Evolutionary conservation across 129 eudicot genomes (phyloP).

Genomic region (Artemisia annua): DNA sequence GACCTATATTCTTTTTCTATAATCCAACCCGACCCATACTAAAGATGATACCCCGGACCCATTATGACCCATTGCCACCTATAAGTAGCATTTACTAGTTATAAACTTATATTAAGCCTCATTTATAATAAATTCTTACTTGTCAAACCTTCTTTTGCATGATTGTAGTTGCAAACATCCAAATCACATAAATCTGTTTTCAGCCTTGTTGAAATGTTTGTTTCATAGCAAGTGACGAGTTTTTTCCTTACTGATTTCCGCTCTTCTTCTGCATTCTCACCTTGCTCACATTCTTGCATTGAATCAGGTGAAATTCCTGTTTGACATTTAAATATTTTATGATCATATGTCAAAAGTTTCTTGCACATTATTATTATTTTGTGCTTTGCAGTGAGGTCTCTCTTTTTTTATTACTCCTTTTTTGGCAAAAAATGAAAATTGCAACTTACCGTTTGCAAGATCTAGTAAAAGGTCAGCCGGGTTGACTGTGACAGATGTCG

Average conservation of each 20-base stretch:
- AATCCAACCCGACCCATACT: not conserved
- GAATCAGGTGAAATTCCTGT: constrained; percentile 85
- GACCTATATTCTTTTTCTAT: not conserved
- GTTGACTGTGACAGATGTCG: constrained; percentile 64
- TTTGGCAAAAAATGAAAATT: not conserved
- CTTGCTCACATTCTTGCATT: constrained; percentile 56
- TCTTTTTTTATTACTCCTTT: not conserved
- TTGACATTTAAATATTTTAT: constrained; percentile 8
- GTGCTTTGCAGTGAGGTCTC: constrained; percentile 26
- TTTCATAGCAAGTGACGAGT: constrained; percentile 76
- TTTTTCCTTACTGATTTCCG: constrained; percentile 51
- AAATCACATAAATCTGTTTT: constrained; percentile 57
- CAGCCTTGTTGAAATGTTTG: constrained; percentile 54
- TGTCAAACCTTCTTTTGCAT: constrained; percentile 50
- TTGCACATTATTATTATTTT: constrained; percentile 4
- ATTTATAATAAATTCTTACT: constrained; percentile 43
- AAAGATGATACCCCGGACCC: not conserved
- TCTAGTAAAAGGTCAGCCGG: constrained; percentile 94
- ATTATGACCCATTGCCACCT: not conserved
- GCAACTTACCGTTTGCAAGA: constrained; percentile 86
- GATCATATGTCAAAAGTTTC: too few relatives aligned
- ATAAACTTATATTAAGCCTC: not conserved
- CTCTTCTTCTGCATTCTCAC: constrained; percentile 63
- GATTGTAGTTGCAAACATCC: constrained; percentile 52
- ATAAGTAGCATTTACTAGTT: not conserved